Conservation (phyloP, 805 yeast genomes). For the Pichia sporocuriosa region DNA sequence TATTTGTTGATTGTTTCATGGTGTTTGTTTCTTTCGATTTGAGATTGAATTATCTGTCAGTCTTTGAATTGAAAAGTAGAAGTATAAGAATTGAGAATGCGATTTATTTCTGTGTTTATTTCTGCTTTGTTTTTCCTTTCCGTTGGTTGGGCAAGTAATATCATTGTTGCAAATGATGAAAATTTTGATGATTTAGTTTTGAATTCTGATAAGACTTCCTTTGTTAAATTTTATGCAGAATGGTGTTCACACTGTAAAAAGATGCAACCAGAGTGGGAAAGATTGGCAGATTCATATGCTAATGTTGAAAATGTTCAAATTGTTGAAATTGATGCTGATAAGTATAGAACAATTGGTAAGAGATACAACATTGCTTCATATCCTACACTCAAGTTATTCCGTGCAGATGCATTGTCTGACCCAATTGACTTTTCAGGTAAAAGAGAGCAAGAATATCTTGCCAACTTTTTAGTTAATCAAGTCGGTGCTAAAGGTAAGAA, state of each 20-base stretch:
- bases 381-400: conserved; percentile 58
- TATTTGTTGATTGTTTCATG: background rate
- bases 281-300: conserved; percentile 19
- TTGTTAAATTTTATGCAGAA: conserved; percentile 69
- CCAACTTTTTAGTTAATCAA: conserved; percentile 39
- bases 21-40: background rate
- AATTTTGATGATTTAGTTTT: conserved; percentile 50
- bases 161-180: conserved; percentile 40
- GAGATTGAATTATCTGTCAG: too few relatives aligned
- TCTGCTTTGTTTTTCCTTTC: background rate
- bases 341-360: conserved; percentile 42
- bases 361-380: conserved; percentile 52
- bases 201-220: conserved; percentile 60
- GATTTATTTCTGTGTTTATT: background rate
- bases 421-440: conserved; percentile 52
- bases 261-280: conserved; percentile 44
- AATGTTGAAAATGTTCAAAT: conserved; percentile 22
- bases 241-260: conserved; percentile 70
- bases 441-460: conserved; percentile 44
- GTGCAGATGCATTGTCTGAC: conserved; percentile 38
- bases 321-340: conserved; percentile 54
- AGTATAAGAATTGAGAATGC: too few relatives aligned
- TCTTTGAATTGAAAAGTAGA: too few relatives aligned
- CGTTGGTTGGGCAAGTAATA: conserved; percentile 14
- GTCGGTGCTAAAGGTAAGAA: conserved; percentile 27